Conservation (phyloP, 345 rosid species). For the Pistacia vera region DNA sequence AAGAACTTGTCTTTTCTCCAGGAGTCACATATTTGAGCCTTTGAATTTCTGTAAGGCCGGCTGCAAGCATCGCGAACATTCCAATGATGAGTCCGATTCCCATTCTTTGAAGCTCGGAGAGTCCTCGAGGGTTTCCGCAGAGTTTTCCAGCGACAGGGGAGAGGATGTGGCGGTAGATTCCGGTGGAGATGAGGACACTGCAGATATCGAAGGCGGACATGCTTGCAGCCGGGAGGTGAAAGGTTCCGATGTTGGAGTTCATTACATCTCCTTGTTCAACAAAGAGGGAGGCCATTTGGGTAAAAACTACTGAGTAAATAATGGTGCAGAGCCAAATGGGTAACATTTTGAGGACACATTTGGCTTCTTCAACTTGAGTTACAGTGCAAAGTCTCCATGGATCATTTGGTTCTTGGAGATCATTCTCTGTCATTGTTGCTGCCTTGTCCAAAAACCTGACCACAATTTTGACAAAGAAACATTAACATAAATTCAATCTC, state of each 20-base stretch:
- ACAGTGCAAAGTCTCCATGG: slow-evolving; percentile 86
- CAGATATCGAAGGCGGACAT: slow-evolving; percentile 86
- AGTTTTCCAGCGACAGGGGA: slow-evolving; percentile 58
- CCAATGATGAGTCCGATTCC: slow-evolving; percentile 83
- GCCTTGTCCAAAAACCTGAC: slow-evolving; percentile 83
- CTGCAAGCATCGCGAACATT: slow-evolving; percentile 77
- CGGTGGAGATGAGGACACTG: slow-evolving; percentile 73
- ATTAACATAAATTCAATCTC: background rate
- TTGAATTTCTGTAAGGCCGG: slow-evolving; percentile 67
- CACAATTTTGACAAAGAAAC: background rate
- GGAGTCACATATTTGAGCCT: slow-evolving; percentile 48
- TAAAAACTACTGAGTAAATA: slow-evolving; percentile 62
- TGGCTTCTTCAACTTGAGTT: slow-evolving; percentile 83
- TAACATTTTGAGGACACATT: slow-evolving; percentile 54
- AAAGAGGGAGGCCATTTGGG: slow-evolving; percentile 69
- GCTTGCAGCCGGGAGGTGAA: slow-evolving; percentile 88
- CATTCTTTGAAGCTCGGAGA: slow-evolving; percentile 86
- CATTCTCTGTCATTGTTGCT: slow-evolving; percentile 64
- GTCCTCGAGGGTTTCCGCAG: slow-evolving; percentile 50
- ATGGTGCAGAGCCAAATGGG: slow-evolving; percentile 70
- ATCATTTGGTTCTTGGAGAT: slow-evolving; percentile 28
- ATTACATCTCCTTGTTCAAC: slow-evolving; percentile 74
- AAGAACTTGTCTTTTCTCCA: slow-evolving; percentile 53
- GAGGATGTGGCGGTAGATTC: slow-evolving; percentile 67
- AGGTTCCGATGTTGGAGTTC: slow-evolving; percentile 50